These are phyloP conservation scores for Wickerhamomyces mucosus DNA, from an alignment of 805 yeast genomes.

Conservation along the genomic window DNA sequence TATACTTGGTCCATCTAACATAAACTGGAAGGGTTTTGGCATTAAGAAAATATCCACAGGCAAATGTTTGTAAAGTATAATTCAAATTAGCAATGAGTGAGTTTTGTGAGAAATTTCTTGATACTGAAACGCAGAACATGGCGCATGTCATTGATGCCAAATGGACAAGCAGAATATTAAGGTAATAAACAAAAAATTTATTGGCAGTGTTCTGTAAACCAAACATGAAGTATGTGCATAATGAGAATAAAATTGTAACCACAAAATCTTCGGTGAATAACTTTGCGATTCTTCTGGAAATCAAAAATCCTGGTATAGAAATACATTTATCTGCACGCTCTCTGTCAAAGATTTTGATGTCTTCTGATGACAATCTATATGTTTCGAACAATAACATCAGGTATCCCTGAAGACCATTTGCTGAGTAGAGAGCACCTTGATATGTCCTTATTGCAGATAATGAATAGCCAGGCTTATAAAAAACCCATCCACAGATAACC, in stretches of 20 bases:
- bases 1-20: constrained; percentile 75
- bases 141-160: constrained; percentile 51
- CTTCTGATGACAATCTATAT: constrained; percentile 45
- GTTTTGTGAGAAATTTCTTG: constrained; percentile 18
- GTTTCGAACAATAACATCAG: constrained; percentile 48
- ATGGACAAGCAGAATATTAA: constrained; percentile 46
- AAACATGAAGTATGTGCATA: constrained; percentile 67
- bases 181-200: constrained; percentile 53
- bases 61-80: constrained; percentile 52
- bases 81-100: constrained; percentile 16
- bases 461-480: constrained; percentile 48
- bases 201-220: constrained; percentile 45
- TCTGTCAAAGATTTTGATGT: constrained; percentile 51
- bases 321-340: constrained; percentile 67
- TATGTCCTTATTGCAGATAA: constrained; percentile 56
- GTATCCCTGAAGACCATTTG: constrained; percentile 48
- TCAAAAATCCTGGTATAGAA: constrained; percentile 54
- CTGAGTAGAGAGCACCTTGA: constrained; percentile 41
- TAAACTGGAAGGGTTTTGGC: constrained; percentile 71
- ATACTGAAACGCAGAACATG: constrained; percentile 23
- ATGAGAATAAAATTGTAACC: constrained; percentile 48
- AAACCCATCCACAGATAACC: constrained; percentile 62
- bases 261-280: constrained; percentile 62
- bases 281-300: constrained; percentile 61
- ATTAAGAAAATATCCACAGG: constrained; percentile 75